Evolutionary conservation across 306 rosid species (phyloP), one percentile per base, ranked within the genome.

Genomic region (Oxytropis ochrocephala): DNA sequence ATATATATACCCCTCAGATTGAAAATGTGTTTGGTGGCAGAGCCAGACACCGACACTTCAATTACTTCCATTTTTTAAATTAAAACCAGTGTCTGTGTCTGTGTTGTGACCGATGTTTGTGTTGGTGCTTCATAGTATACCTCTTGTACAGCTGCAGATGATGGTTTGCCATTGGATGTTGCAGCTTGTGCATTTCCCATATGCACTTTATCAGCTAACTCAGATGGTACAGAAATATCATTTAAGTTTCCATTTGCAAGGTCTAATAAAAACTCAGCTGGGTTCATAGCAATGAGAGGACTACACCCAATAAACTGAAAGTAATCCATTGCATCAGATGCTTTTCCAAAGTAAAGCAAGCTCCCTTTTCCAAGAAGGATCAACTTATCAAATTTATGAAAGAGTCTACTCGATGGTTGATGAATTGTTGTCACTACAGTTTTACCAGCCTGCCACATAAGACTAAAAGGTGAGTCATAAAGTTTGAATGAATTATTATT

Each of bases 381-480:
- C 78, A 95, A 78, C 85, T 95, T 95, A 64, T 91, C 97, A 53
- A 95, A 95, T 75, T 84, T 95, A 81, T 91, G 96, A 67, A 95
- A 95, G 11, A 91, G 88, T 74, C 99, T 87, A 68, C 99, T 95
- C 58, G 99, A 95, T 68, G 99, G 99, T 57, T 95, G 99, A 79
- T 95, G 99, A 57, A 95, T 95, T 36, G 99, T 95, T 57, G 96
- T 91, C 80, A 91, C 88, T 33, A 91, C 91, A 6, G 99, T 91
- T 77, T 95, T 95, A 32, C 97, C 99, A n/a, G 95, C 97, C 98
- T 94, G 88, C 42, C 24, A 80, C 0, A 48, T 13, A 55, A 8
- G 70, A 65, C 32, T 48, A 46, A 49, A 27, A 35, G 38, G 59
- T 54, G 51, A 66, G 64, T 19, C n/a, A 19, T 8, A 36, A 36